Evolutionary conservation across 208 protist species (phyloP).

Genomic region (Acanthamoeba royreba): DNA sequence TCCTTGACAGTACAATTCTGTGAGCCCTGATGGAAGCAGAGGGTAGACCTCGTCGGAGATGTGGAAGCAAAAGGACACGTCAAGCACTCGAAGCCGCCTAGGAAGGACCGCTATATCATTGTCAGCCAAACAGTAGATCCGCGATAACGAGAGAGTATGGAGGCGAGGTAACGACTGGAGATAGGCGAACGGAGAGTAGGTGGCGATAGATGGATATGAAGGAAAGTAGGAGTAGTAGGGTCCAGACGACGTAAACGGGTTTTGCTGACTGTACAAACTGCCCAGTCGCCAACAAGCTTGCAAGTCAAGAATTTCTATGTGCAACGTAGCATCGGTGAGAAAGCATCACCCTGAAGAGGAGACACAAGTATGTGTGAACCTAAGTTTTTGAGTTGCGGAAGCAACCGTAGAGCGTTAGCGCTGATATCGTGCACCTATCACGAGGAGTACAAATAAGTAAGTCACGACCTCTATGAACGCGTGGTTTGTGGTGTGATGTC

Average conservation of each 20-base stretch:
- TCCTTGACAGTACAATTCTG: background rate
- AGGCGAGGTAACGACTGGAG: background rate
- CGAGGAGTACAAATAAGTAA: too few relatives aligned
- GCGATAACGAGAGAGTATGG: background rate
- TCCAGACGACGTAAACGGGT: background rate
- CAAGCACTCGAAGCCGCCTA: background rate
- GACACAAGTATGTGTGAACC: background rate
- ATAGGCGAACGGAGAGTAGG: background rate
- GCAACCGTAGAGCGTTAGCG: background rate
- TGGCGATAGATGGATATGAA: background rate
- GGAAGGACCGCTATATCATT: background rate
- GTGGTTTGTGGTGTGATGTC: background rate
- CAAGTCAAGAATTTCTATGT: background rate
- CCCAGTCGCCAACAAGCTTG: background rate
- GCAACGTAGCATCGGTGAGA: background rate
- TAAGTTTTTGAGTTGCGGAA: background rate
- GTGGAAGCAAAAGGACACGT: conserved; percentile 2
- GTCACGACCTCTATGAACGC: too few relatives aligned
- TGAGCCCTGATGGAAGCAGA: background rate
- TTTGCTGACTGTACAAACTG: background rate
- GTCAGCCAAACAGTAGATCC: background rate
- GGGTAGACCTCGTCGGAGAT: background rate
- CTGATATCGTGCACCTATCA: background rate
- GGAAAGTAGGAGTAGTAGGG: conserved; percentile 3
- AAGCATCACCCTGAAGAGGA: background rate